Evolutionary conservation across 2,329 filamentous ascomycete species (phyloP).

Genomic region (Penicillium aurantiogriseum): DNA sequence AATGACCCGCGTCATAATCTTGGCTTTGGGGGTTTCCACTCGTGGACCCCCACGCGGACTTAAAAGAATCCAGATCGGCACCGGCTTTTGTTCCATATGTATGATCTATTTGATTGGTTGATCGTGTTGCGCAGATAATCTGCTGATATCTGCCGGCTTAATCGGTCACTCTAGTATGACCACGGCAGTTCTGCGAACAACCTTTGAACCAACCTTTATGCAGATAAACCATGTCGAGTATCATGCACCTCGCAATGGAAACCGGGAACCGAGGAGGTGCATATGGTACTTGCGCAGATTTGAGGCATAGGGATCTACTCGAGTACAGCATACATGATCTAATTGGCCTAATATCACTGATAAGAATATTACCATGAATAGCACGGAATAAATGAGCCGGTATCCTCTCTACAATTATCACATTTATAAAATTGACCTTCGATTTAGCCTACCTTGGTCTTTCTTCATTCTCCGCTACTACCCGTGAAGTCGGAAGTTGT

Average conservation of each 20-base stretch:
- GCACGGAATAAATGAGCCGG: no score
- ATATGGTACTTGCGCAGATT: neutral
- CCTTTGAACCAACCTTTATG: neutral
- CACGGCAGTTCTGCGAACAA: neutral
- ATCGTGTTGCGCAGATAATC: no score
- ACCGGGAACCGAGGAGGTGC: neutral
- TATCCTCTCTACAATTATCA: no score
- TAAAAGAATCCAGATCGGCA: neutral
- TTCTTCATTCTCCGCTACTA: neutral
- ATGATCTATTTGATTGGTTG: neutral
- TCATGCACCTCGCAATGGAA: neutral
- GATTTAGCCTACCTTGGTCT: no score
- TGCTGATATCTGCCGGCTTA: neutral
- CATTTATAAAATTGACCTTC: no score
- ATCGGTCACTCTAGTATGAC: neutral
- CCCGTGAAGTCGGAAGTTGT: constrained; percentile 5
- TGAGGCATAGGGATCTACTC: neutral
- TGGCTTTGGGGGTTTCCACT: neutral
- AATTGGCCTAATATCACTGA: no score
- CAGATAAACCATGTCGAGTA: neutral
- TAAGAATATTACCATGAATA: no score
- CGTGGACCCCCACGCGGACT: neutral
- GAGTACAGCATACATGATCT: no score
- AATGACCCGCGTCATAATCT: neutral
- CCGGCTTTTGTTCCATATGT: neutral